Conservation (phyloP, 2,329 filamentous ascomycete species). For the Neonectria punicea region DNA sequence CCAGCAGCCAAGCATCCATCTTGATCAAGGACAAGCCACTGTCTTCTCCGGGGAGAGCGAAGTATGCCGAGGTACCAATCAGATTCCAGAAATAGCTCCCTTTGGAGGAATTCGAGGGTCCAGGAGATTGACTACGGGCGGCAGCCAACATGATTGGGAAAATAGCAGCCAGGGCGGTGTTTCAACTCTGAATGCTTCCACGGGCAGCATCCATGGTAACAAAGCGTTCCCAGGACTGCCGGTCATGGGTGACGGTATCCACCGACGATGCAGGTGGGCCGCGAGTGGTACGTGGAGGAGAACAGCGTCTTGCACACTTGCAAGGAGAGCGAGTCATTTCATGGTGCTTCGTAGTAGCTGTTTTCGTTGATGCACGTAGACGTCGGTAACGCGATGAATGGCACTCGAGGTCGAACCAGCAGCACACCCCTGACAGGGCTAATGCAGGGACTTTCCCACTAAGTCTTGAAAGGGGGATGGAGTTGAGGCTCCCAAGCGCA, state of each 20-base stretch:
- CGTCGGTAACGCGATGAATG: not conserved
- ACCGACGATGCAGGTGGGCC: not conserved
- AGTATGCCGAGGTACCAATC: conserved; percentile 7
- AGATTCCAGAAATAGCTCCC: conserved; percentile 7
- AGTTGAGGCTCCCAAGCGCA: conserved; percentile 1
- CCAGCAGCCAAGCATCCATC: conserved; percentile 11
- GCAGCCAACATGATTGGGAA: conserved; percentile 20
- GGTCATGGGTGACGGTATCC: conserved; percentile 9
- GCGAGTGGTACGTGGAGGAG: conserved; percentile 8
- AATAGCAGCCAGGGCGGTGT: conserved; percentile 17
- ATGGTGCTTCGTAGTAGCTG: not conserved
- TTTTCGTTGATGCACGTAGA: not conserved
- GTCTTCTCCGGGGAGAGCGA: conserved; percentile 14
- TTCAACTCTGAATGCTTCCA: conserved; percentile 22
- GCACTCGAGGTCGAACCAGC: not conserved
- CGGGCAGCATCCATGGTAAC: conserved; percentile 12
- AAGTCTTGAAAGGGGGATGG: conserved; percentile 1
- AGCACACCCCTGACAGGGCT: conserved; percentile 24
- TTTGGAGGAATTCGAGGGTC: not conserved
- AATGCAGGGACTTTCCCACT: conserved; percentile 36
- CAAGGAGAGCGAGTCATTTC: conserved; percentile 18
- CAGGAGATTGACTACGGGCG: conserved; percentile 12
- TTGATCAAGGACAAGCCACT: conserved; percentile 7
- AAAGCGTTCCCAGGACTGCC: not conserved
- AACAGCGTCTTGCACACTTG: not conserved